Evolutionary conservation across 2,329 filamentous ascomycete species (phyloP), one percentile per base, ranked within the genome.

Genomic region (Lachnum nothofagi): DNA sequence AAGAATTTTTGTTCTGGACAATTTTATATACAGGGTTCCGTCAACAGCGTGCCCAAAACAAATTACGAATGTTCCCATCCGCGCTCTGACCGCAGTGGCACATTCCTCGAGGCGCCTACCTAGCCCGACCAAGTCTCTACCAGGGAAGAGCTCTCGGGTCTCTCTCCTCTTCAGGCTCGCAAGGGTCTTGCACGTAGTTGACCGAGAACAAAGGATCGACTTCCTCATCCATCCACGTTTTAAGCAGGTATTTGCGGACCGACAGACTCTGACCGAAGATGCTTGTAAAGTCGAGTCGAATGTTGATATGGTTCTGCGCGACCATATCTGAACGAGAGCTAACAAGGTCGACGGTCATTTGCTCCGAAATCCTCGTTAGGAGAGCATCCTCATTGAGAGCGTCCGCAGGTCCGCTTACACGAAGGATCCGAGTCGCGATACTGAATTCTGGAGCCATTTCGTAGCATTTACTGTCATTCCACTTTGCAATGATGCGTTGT

Each of bases 271-370:
- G 25, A 6, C 25, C 25, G 12, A 27, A 12, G 12, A 27, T 27
- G 25, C 25, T 27, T 6, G 25, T 27, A 12, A 27, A 27, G 12
- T 12, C 12, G 12, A 27, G 25, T 27, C 12, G 6, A 12, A 27
- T 12, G 25, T 6, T 12, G 12, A 27, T 29, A 29, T 6, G 25
- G 6, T 29, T 6, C 25, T 12, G 25, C 25, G 25, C 25, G n/a
- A n/a, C n/a, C 5, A 37, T 10, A 37, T 1, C 37, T 20, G 24
- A 10, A n/a, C 12, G 8, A 2, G 8, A 40, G 1, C 10, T 19
- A 1, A 52, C 42, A 7, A 57, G 41, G 2, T 52, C 38, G 16
- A 51, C 49, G 1, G 47, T 41, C 17, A 59, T 56, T 16, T 48
- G 44, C 4, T 47, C 37, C 3, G 39, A 29, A 12, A 59, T 47